These are phyloP conservation scores for Mortierella claussenii DNA, from an alignment of 192 early-diverging fungal species.

Conservation along the genomic window DNA sequence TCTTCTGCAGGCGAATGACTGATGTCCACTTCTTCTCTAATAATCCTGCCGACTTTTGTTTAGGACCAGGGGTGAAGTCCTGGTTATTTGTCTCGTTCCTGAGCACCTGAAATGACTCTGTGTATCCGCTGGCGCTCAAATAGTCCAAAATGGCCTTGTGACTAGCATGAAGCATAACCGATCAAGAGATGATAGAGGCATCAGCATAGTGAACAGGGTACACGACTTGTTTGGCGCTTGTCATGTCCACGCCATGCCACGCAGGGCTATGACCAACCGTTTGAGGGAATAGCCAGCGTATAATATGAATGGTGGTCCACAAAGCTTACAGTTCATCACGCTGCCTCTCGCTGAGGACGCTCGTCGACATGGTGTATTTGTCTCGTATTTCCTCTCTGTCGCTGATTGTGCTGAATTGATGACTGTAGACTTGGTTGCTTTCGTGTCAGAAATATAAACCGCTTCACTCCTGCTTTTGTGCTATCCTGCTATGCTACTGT, in stretches of 20 bases:
- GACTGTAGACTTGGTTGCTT: not conserved
- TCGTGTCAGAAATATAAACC: not conserved
- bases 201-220: not conserved
- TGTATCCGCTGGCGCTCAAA: conserved; percentile 79
- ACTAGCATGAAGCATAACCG: conserved; percentile 29
- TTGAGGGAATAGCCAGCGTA: not conserved
- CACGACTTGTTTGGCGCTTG: no score
- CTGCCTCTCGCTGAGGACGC: conserved; percentile 75
- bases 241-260: not conserved
- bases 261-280: not conserved
- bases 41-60: conserved; percentile 81
- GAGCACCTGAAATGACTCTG: conserved; percentile 74
- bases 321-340: conserved; percentile 79
- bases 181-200: not conserved
- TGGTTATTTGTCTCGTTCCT: conserved; percentile 77
- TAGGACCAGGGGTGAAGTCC: conserved; percentile 77
- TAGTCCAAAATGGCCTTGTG: conserved; percentile 91
- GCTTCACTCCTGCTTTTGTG: not conserved
- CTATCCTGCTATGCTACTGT: no score
- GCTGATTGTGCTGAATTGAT: no score
- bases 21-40: conserved; percentile 96
- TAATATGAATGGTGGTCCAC: not conserved
- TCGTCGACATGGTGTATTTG: conserved; percentile 43
- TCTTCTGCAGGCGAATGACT: conserved; percentile 93
- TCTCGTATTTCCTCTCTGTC: conserved; percentile 10